Base-by-base conservation (phyloP, 1,284 basidiomycete species). In the Testicularia cyperi region DNA sequence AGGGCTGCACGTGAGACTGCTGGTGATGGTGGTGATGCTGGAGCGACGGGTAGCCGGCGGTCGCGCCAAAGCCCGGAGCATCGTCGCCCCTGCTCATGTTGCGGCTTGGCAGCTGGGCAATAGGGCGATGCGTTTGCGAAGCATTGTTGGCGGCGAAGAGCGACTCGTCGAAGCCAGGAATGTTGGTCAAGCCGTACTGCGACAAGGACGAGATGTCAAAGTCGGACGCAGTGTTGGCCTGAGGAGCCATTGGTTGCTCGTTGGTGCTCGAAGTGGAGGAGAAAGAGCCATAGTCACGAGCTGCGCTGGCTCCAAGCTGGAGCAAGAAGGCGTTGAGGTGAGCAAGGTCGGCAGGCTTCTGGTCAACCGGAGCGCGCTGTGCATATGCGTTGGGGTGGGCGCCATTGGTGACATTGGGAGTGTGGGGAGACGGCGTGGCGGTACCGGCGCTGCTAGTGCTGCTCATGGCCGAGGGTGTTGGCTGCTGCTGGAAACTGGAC, bases 351-450 rank as follows among this genome's bases (percentile, higher is more conserved):
- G 55, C 35, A 8, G 81, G 78, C 32, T 61, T 46, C 40, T 61
- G 57, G 34, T 78, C 72, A 67, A 83, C 84, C 1, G 82, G 83
- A 8, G 28, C 18, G 16, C 52, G 51, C 16, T 38, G 32, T 15
- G 40, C 34, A 13, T 23, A 15, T 14, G 10, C 19, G 20, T 25
- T 16, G 8, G 38, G 34, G 18, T 49, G 54, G 2, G 12, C 7
- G 41, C 34, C 44, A 6, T 37, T 29, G 5, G 63, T 35, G n/a
- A n/a, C n/a, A n/a, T n/a, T n/a, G n/a, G n/a, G n/a, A n/a, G n/a
- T n/a, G n/a, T n/a, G n/a, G n/a, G n/a, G n/a, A n/a, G n/a, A n/a
- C n/a, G n/a, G n/a, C n/a, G n/a, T n/a, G n/a, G n/a, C n/a, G n/a
- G n/a, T n/a, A n/a, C n/a, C n/a, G n/a, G n/a, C n/a, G n/a, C n/a